Evolutionary conservation across 2,329 filamentous ascomycete genomes (phyloP), one percentile per base, ranked within the genome.

Genomic region (Fusarium burgessii): DNA sequence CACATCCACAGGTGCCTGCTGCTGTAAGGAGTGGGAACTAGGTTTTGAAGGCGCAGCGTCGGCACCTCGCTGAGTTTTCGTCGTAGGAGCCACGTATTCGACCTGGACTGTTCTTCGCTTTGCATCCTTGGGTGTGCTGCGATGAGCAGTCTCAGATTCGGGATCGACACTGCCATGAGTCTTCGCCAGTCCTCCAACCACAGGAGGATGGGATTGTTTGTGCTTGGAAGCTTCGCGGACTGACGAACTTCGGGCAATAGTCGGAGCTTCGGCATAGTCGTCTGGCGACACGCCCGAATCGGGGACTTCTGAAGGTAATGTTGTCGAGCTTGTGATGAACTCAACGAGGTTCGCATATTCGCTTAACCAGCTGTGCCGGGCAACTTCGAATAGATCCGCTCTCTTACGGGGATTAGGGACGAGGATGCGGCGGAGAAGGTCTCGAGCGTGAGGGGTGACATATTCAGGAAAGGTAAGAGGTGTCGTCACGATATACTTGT

Each of bases 401-500:
- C 96, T 91, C 82, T 97, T 97, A 71, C 96, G 89, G 55, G 96
- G 96, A 80, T 98, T 96, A 9, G 96, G 95, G 0, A 99, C 96
- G 45, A 99, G 87, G 66, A 99, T 99, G 57, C 96, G 91, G 66
- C 96, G 91, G 49, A 99, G 85, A 1, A 99, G 88, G 81, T 99
- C 96, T 76, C 96, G 89, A 25, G 96, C 95, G 81, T 99, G 96
- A 11, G 96, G 96, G 11, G 96, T 97, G 74, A 99, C 96, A 79
- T 98, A 98, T 90, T 99, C 96, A 68, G 96, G 96, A 80, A 99
- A 99, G 7, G 95, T 98, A 43, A 99, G 88, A 38, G 95, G 95
- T 2, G 96, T 99, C 59, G 94, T 97, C 65, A 98, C 95, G 76
- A 99, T 99, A 83, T 99, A 99, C 84, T 98, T 98, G 88, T 99